Evolutionary conservation across 73 alveolate genomes (phyloP), one percentile per base, ranked within the genome.

Genomic region (Symbiodinium pilosum): DNA sequence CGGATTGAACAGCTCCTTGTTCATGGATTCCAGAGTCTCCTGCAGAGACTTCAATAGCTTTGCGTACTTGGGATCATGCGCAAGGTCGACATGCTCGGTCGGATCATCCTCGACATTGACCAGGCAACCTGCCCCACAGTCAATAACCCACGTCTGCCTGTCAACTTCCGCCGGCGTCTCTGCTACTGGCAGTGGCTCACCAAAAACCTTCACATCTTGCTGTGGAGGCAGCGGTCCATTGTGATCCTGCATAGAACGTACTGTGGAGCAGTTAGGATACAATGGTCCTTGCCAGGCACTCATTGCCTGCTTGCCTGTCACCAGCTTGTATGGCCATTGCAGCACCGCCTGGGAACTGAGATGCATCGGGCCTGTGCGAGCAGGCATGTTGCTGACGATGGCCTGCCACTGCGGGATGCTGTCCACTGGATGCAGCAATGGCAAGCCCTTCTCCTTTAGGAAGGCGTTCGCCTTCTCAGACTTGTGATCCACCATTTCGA

Each of bases 191-290:
- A 91, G 18, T 41, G 97, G 54, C 77, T 91, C 97, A 11, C 97
- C 97, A 43, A 91, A 71, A 51, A 91, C 39, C 88, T 91, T 68
- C 44, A 64, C 88, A 32, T 91, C 97, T 8, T 91, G 51, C 2
- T 51, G 97, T 4, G 97, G 73, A 12, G 97, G 97, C 87, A 91
- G 28, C 2, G 97, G 97, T 40, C 97, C 97, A 24, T 91, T 91
- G 75, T 69, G 89, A 8, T 69, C 97, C 36, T 89, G 71, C 39
- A 91, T 40, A 18, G 97, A 71, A 39, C 42, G 43, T 88, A 91
- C 97, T 14, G 97, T 91, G 54, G 97, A 91, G 88, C 97, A 91
- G 77, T 91, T 91, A 88, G 97, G 97, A 42, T 91, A 91, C 28
- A 39, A 20, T 7, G 97, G 97, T 8, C 97, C 97, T 51, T 32